Evolutionary conservation across 2,329 filamentous ascomycete genomes (phyloP), one percentile per base, ranked within the genome.

Genomic region (Alternaria triticina): DNA sequence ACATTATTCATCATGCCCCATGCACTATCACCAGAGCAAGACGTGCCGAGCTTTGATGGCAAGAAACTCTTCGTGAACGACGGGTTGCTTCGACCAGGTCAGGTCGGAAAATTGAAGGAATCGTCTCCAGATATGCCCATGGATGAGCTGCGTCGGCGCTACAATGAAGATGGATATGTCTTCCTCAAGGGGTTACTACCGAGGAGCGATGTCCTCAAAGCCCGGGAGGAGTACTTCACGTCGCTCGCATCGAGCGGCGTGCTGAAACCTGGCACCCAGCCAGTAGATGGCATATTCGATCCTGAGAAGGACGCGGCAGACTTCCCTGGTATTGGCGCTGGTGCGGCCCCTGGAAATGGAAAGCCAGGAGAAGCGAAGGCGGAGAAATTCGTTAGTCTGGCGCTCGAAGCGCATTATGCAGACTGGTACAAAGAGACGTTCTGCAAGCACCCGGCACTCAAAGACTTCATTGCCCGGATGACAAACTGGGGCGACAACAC

Each of bases 181-280:
- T 86, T 86, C 57, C 58, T 89, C 3, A 88, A 88, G 66, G 82
- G 83, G 1, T 72, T 89, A 0, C 75, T 89, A 2, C 86, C 86
- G 0, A 83, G 83, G 3, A 74, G 79, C 3, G 85, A 88, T 57
- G 86, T 88, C 1, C 79, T 88, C 9, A 78, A 80, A 36, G 83
- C 84, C 9, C 83, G 87, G 2, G 77, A 83, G 59, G 75, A 81
- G 30, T 89, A 88, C 73, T 89, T 89, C 72, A 74, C 78, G 4
- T 83, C 84, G 46, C 78, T 89, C 6, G 78, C 83, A 1, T 83
- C 87, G 1, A 89, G 83, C 27, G 86, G 86, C 1, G 83, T 90
- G 36, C 77, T 90, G 2, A 84, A 86, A 62, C 83, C 85, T 0
- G 85, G 82, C 36, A 86, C 84, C 0, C 73, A 81, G 5, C 80